These are phyloP conservation scores for Phytomonas serpens DNA, from an alignment of 208 protist species.

Conservation along the genomic window DNA sequence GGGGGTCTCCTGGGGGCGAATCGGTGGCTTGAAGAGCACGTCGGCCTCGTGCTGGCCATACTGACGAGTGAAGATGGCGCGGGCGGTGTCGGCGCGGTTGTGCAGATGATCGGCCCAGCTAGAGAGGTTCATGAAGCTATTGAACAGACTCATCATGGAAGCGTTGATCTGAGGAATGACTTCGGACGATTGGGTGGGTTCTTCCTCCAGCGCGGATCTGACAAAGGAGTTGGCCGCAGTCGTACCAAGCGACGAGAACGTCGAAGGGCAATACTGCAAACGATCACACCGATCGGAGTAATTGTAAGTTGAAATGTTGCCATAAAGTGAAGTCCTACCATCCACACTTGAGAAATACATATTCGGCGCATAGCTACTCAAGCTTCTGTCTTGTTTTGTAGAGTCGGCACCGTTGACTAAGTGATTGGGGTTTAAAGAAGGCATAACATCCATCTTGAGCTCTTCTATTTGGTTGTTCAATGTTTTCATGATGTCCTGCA, in stretches of 20 bases:
- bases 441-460: slow-evolving; percentile 9
- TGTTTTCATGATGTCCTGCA: background rate
- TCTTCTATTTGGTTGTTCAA: background rate
- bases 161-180: slow-evolving; percentile 53
- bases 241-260: background rate
- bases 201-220: background rate
- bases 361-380: background rate
- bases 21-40: slow-evolving; percentile 28
- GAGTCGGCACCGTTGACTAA: background rate
- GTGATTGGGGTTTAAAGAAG: background rate
- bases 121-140: slow-evolving; percentile 41
- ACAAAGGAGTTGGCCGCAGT: background rate
- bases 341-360: background rate
- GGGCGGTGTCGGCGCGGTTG: slow-evolving; percentile 31
- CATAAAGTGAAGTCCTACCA: background rate
- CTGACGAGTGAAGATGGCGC: slow-evolving; percentile 50
- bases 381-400: background rate
- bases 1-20: background rate
- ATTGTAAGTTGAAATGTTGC: background rate
- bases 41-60: slow-evolving; percentile 66
- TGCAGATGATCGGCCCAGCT: slow-evolving; percentile 48
- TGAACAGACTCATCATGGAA: slow-evolving; percentile 57
- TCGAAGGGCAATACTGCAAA: background rate
- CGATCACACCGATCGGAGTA: background rate
- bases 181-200: slow-evolving; percentile 17